Evolutionary conservation across 1,284 basidiomycete genomes (phyloP).

Genomic region (Athelia sp.): DNA sequence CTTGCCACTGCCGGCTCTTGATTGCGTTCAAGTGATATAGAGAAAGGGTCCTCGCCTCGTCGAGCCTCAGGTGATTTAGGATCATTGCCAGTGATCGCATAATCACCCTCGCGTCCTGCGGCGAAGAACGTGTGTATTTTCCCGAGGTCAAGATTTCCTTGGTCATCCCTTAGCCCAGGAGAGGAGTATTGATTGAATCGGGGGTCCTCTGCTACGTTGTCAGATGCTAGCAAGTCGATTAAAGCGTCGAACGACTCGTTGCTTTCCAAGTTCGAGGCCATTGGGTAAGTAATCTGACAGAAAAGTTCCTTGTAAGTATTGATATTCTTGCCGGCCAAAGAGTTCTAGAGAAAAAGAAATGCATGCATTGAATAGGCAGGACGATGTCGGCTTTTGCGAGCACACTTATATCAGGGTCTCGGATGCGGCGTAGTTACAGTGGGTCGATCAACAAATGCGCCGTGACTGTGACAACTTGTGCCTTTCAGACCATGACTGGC

Average conservation of each 20-base stretch:
- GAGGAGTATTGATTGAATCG: background rate
- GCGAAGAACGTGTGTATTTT: slow-evolving; percentile 11
- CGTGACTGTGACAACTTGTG: background rate
- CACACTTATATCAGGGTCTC: background rate
- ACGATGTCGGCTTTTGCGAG: background rate
- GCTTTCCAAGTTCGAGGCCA: background rate
- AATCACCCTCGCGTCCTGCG: slow-evolving; percentile 1
- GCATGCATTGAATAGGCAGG: background rate
- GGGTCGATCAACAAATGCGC: no score
- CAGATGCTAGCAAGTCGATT: slow-evolving; percentile 26
- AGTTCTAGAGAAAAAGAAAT: background rate
- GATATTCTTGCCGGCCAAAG: no score
- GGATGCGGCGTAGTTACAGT: no score
- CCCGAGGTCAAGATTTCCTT: slow-evolving; percentile 10
- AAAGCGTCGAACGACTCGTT: slow-evolving; percentile 25
- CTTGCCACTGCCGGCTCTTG: no score
- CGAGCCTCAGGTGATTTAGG: background rate
- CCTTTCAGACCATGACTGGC: background rate
- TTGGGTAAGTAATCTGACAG: no score
- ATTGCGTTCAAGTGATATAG: no score
- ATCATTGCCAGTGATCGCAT: background rate
- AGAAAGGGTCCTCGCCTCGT: background rate
- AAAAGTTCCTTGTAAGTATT: background rate
- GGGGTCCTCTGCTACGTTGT: slow-evolving; percentile 17
- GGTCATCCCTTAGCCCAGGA: slow-evolving; percentile 5